Conservation (phyloP, 2,329 filamentous ascomycete species). For the Phaeoacremonium minimum region DNA sequence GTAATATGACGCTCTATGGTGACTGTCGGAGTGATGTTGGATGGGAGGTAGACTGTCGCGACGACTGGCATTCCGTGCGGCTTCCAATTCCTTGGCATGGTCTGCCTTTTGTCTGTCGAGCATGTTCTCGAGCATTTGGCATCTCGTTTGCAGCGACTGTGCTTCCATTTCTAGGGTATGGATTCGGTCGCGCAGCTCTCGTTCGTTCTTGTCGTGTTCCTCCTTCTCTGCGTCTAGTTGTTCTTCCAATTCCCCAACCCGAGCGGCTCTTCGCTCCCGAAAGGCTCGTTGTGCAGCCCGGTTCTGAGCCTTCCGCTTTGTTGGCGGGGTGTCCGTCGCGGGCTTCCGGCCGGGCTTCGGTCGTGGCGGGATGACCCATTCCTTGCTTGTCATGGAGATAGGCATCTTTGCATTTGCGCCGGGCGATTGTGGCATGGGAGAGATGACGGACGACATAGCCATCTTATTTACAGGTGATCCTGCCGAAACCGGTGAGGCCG, state of each 20-base stretch:
- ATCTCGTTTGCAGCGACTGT: constrained; percentile 59
- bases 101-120: constrained; percentile 54
- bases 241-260: constrained; percentile 72
- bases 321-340: constrained; percentile 85
- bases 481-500: constrained; percentile 7
- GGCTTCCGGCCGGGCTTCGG: constrained; percentile 92
- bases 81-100: constrained; percentile 20
- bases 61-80: no score
- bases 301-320: constrained; percentile 93
- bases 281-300: constrained; percentile 88
- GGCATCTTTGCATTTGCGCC: constrained; percentile 32
- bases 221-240: constrained; percentile 59
- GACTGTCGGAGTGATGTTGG: constrained; percentile 13
- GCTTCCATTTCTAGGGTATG: constrained; percentile 59
- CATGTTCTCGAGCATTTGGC: constrained; percentile 58
- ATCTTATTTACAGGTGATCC: constrained; percentile 31
- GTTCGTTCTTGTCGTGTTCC: constrained; percentile 50
- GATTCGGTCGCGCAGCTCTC: constrained; percentile 54
- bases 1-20: no score
- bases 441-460: constrained; percentile 43
- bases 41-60: background rate
- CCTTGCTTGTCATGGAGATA: constrained; percentile 67
- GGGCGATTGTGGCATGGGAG: constrained; percentile 33
- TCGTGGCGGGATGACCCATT: constrained; percentile 81
- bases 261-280: constrained; percentile 78